A percentile compares a stretch with the other conserved stretches of the same genome.
Conservation (phyloP, 2,329 filamentous ascomycete genomes). For the Calycina herbarum region DNA sequence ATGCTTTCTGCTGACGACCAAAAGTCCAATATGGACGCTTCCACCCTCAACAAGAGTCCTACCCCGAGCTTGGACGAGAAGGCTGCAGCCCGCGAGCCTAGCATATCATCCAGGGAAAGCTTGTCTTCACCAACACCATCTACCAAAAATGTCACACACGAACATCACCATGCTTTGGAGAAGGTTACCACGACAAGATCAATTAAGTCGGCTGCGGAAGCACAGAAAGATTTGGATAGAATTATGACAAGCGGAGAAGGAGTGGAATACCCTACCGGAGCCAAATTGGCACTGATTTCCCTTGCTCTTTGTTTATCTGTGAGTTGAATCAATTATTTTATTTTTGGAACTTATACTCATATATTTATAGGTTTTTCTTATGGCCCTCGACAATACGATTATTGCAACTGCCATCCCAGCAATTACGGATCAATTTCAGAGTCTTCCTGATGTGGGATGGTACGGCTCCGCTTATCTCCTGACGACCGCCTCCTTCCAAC, state of each 20-base stretch:
- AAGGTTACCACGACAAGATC: slow-evolving; percentile 8
- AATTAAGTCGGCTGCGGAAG: slow-evolving; percentile 21
- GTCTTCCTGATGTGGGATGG: slow-evolving; percentile 38
- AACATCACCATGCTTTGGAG: slow-evolving; percentile 8
- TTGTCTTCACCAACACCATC: slow-evolving; percentile 20
- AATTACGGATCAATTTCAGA: slow-evolving; percentile 40
- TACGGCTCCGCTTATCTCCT: slow-evolving; percentile 41
- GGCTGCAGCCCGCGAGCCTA: slow-evolving; percentile 12
- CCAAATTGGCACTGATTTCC: slow-evolving; percentile 31
- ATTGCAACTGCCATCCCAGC: slow-evolving; percentile 41
- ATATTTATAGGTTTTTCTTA: slow-evolving; percentile 25
- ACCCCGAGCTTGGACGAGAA: slow-evolving; percentile 25
- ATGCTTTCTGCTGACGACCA: not conserved
- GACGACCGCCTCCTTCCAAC: slow-evolving; percentile 37
- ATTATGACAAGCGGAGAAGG: slow-evolving; percentile 35
- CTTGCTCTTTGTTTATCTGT: slow-evolving; percentile 35
- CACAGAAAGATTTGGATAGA: slow-evolving; percentile 24
- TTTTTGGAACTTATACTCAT: not conserved
- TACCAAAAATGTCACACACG: not conserved
- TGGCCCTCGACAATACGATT: slow-evolving; percentile 36
- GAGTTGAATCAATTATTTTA: not conserved
- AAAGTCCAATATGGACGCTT: not conserved
- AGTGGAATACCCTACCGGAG: slow-evolving; percentile 35
- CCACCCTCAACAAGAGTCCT: slow-evolving; percentile 17
- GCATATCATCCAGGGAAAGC: slow-evolving; percentile 6